Percentiles rank a stretch among this genome's conserved stretches.
phyloP scores from a whole-genome alignment of 2,329 filamentous ascomycete genomes.

The Neospermospora avenae region DNA sequence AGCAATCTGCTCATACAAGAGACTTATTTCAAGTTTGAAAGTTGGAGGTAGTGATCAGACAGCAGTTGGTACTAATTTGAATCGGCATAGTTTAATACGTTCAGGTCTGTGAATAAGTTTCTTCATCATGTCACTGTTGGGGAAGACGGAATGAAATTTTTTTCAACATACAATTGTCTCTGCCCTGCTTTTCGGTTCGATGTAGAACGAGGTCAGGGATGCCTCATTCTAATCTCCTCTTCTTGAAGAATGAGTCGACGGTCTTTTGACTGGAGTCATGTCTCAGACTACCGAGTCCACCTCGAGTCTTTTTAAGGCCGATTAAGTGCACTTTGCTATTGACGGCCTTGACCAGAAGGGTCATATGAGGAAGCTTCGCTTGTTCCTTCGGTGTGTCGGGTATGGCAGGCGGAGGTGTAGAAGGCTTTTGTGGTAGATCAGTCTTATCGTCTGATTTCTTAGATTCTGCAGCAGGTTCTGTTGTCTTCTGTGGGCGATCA shows the following conservation, averaged over 20 bases:
- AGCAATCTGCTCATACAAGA: not conserved
- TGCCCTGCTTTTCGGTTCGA: not conserved
- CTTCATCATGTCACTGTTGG: constrained; percentile 61
- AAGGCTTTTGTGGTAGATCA: constrained; percentile 2
- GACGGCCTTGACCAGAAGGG: constrained; percentile 53
- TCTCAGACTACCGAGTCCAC: constrained; percentile 75
- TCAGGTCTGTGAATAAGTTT: constrained; percentile 74
- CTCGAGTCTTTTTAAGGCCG: constrained; percentile 73
- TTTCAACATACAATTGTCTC: constrained; percentile 39
- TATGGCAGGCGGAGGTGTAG: not conserved
- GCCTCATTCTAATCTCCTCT: constrained; percentile 38
- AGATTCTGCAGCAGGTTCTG: not conserved
- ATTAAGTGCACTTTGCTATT: constrained; percentile 71
- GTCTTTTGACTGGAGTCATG: constrained; percentile 74
- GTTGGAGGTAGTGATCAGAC: constrained; percentile 54
- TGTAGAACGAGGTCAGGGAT: not conserved
- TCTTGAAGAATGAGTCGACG: constrained; percentile 75
- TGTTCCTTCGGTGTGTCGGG: not conserved
- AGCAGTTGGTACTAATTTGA: constrained; percentile 72
- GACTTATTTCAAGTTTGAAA: not conserved
- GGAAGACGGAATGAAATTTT: constrained; percentile 20
- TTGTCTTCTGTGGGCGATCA: not conserved
- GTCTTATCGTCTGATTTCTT: not conserved
- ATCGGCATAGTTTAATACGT: constrained; percentile 19
- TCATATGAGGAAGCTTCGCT: constrained; percentile 38